phyloP scores from a whole-genome alignment of 2,329 filamentous ascomycete species.

The Exophiala spinifera region DNA sequence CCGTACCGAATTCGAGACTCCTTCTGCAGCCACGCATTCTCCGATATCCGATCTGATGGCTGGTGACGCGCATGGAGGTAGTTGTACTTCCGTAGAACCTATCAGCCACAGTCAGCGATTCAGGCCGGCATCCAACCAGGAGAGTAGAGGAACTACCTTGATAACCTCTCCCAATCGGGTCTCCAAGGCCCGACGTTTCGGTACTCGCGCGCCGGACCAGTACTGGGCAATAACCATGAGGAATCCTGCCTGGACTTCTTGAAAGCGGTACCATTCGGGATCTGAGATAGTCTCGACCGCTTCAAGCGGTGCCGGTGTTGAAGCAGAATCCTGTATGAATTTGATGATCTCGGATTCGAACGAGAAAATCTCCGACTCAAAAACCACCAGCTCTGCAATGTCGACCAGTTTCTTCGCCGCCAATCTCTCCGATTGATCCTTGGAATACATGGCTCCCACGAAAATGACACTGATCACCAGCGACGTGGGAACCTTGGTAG shows the following conservation, averaged over 20 bases:
- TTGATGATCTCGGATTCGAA: conserved; percentile 40
- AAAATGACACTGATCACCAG: conserved; percentile 42
- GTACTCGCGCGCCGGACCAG: conserved; percentile 41
- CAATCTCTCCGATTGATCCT: conserved; percentile 38
- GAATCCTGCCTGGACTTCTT: conserved; percentile 44
- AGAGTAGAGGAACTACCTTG: conserved; percentile 32
- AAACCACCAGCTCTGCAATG: conserved; percentile 44
- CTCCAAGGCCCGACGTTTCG: conserved; percentile 43
- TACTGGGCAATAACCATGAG: conserved; percentile 44
- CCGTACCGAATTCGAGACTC: conserved; percentile 45
- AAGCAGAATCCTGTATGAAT: conserved; percentile 31
- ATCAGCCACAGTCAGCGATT: neutral
- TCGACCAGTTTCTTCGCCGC: conserved; percentile 42
- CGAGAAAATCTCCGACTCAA: conserved; percentile 42
- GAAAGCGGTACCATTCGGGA: conserved; percentile 38
- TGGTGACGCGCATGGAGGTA: conserved; percentile 40
- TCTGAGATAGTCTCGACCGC: conserved; percentile 22
- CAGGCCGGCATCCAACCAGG: neutral
- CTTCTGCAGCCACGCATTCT: conserved; percentile 44
- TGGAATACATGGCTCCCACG: conserved; percentile 47
- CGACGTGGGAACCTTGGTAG: conserved; percentile 36
- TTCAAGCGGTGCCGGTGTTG: neutral
- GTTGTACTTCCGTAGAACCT: conserved; percentile 41
- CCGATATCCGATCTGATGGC: conserved; percentile 37
- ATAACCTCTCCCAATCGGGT: conserved; percentile 43